A percentile compares a stretch with the other conserved stretches of the same genome.
Conservation (phyloP, 805 yeast species). For the Ogataea neopini region DNA sequence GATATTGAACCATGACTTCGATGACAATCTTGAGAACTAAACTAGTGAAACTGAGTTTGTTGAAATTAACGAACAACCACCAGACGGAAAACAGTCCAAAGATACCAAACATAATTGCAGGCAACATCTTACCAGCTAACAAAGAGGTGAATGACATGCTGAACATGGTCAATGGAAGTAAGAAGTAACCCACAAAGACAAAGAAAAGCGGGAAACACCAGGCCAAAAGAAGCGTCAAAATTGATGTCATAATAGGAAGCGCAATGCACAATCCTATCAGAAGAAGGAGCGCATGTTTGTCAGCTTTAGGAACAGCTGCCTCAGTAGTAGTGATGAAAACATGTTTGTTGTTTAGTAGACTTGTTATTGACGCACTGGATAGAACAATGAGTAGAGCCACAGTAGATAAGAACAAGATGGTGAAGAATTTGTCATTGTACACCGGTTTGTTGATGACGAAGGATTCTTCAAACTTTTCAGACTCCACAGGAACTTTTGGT, state of each 20-base stretch:
- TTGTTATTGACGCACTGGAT: slow-evolving; percentile 14
- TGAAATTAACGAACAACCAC: slow-evolving; percentile 28
- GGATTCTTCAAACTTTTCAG: slow-evolving; percentile 58
- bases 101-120: slow-evolving; percentile 20
- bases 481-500: slow-evolving; percentile 31
- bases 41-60: slow-evolving; percentile 33
- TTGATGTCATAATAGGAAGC: slow-evolving; percentile 27
- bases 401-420: slow-evolving; percentile 45
- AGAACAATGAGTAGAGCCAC: slow-evolving; percentile 19
- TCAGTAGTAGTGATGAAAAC: slow-evolving; percentile 2
- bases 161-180: slow-evolving; percentile 30
- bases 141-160: slow-evolving; percentile 24
- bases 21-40: slow-evolving; percentile 47
- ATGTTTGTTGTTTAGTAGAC: slow-evolving; percentile 12
- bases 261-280: slow-evolving; percentile 17
- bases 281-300: slow-evolving; percentile 10
- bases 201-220: slow-evolving; percentile 32
- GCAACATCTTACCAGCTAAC: slow-evolving; percentile 21
- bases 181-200: slow-evolving; percentile 30
- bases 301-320: not conserved
- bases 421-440: slow-evolving; percentile 72
- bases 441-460: slow-evolving; percentile 64
- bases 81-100: slow-evolving; percentile 24
- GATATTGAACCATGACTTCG: slow-evolving; percentile 71
- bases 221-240: slow-evolving; percentile 24